Evolutionary conservation across 192 early-diverging fungal species (phyloP), one percentile per base, ranked within the genome.

Genomic region (Jimgerdemannia lactiflua): DNA sequence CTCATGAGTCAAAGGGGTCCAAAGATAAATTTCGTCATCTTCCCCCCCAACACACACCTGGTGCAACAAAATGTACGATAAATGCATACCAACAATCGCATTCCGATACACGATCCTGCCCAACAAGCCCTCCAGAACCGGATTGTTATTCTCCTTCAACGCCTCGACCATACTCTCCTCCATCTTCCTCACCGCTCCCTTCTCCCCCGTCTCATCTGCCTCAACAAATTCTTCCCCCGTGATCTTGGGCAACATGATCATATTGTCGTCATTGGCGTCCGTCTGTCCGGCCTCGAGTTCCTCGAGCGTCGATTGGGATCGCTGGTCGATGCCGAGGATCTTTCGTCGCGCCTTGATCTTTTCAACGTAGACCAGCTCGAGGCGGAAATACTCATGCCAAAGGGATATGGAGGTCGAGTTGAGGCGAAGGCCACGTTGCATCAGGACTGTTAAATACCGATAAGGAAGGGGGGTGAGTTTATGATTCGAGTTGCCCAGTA

Each of bases 381-480:
- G 87, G 44, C 92, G 90, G 75, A 98, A 97, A 80, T 98, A 99
- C 82, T 97, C 96, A 42, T 90, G 85, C 96, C 96, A 99, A 49
- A 99, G 85, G 72, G 80, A 82, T 72, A 86, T 80, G 72, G 84
- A 78, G 40, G 91, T 86, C 2, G 92, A 85, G 68, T 96, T 98
- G 39, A 98, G 79, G 19, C 97, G 89, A 67, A 99, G 75, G 1
- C 89, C 95, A 3, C 97, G 88, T 80, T 96, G 95, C 75, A 98
- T 76, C 59, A 99, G 81, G 39, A 92, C 88, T 90, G 74, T 14
- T 19, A 11, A 67, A 20, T 19, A 64, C 20, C 41, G 64, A 19
- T 66, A 39, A 11, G 0, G 11, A 3, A 20, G 17, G 44, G 29
- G 14, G 14, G 49, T 59, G 49, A 59, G 49, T 1, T 59, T 10